These are phyloP conservation scores for Fusarium hostae DNA, from an alignment of 2,329 filamentous ascomycete genomes.

Conservation along the genomic window DNA sequence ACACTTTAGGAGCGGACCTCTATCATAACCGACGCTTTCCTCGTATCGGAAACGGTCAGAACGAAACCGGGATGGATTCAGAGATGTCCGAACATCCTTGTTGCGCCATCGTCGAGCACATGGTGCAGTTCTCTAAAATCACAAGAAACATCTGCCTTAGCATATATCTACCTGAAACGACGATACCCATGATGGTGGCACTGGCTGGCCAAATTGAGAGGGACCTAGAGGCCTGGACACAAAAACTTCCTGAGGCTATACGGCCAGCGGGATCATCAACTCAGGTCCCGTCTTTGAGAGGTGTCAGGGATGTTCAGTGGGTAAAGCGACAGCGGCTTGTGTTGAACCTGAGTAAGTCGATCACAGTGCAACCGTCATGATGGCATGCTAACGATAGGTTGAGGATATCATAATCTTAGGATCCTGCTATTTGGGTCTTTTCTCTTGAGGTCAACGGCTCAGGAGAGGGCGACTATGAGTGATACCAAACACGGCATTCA, in stretches of 20 bases:
- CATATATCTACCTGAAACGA: not conserved
- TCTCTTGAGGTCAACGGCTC: not conserved
- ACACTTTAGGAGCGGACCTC: not conserved
- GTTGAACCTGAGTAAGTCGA: not conserved
- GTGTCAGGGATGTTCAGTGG: not conserved
- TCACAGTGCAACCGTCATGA: not conserved
- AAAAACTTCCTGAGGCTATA: not conserved
- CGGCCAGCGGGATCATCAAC: not conserved
- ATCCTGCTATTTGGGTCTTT: not conserved
- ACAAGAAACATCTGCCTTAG: not conserved
- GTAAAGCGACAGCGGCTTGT: not conserved
- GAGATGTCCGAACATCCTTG: not conserved
- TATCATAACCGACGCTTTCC: not conserved
- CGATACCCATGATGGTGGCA: not conserved
- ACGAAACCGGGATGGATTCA: not conserved
- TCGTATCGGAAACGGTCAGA: not conserved
- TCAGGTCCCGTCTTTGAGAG: not conserved
- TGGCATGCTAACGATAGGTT: not conserved
- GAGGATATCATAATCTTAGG: not conserved
- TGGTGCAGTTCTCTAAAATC: not conserved
- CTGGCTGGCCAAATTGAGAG: not conserved
- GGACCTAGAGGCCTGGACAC: not conserved
- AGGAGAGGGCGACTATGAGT: not conserved
- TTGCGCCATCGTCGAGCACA: not conserved
- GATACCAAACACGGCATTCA: not conserved